phyloP scores from a whole-genome alignment of 345 rosid genomes.

The Ceriops tagal region DNA sequence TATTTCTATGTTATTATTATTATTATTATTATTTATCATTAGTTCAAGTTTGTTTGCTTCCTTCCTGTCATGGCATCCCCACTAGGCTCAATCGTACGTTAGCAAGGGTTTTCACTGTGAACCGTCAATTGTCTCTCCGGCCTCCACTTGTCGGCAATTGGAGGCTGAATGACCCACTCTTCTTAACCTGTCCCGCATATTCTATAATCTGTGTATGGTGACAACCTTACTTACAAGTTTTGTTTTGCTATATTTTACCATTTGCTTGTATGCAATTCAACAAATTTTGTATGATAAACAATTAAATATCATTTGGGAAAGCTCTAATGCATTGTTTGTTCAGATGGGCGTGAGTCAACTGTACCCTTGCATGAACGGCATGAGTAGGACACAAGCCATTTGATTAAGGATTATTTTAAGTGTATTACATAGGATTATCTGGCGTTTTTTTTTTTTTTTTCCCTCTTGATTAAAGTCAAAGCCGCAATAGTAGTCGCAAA shows the following conservation, averaged over 20 bases:
- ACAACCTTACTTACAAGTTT: conserved; percentile 30
- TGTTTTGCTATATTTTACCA: conserved; percentile 14
- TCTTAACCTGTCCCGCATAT: conserved; percentile 5
- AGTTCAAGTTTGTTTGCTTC: background rate
- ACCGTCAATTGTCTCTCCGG: conserved; percentile 31
- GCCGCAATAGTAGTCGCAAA: conserved; percentile 28
- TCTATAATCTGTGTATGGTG: conserved; percentile 13
- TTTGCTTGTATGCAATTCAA: conserved; percentile 17
- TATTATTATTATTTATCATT: background rate
- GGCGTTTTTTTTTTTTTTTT: no score
- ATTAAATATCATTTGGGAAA: conserved; percentile 8
- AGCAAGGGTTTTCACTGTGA: conserved; percentile 18
- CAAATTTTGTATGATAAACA: background rate
- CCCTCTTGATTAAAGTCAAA: conserved; percentile 17
- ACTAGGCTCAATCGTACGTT: conserved; percentile 15
- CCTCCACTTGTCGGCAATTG: conserved; percentile 36
- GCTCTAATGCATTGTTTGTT: background rate
- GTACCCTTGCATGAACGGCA: conserved; percentile 39
- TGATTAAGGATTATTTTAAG: conserved; percentile 9
- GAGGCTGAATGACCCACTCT: conserved; percentile 12
- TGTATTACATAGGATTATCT: background rate
- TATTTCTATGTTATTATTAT: background rate
- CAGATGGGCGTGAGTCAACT: conserved; percentile 25
- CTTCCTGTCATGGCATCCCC: conserved; percentile 22
- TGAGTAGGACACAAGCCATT: conserved; percentile 14